A percentile compares a stretch with the other conserved stretches of the same genome.
These are phyloP conservation scores for Phytopythium aichiense DNA, from an alignment of 352 stramenopile species.

Conservation along the genomic window DNA sequence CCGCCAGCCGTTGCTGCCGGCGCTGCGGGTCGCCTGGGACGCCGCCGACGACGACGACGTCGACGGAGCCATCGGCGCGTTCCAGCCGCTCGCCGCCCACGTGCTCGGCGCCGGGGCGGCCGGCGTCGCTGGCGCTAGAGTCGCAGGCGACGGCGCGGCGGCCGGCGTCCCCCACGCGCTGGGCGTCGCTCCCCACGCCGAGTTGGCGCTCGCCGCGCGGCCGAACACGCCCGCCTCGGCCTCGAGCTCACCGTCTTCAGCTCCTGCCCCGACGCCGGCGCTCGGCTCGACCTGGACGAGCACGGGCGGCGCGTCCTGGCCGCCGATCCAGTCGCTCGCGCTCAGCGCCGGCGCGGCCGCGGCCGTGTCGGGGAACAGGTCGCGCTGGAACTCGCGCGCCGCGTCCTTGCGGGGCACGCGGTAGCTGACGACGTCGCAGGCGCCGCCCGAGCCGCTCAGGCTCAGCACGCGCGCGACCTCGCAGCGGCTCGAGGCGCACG, in stretches of 20 bases:
- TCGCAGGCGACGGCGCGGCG: slow-evolving; percentile 8
- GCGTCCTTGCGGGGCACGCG: slow-evolving; percentile 62
- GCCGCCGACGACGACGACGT: neutral
- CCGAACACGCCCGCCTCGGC: slow-evolving; percentile 31
- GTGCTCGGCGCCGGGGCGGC: slow-evolving; percentile 2
- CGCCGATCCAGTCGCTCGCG: slow-evolving; percentile 35
- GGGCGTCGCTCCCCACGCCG: neutral
- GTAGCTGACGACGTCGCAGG: slow-evolving; percentile 65
- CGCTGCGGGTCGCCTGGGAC: neutral
- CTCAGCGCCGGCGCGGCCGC: slow-evolving; percentile 33
- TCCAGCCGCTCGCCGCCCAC: slow-evolving; percentile 4
- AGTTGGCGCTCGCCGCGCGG: neutral
- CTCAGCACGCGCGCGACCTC: slow-evolving; percentile 68
- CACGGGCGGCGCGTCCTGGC: slow-evolving; percentile 37
- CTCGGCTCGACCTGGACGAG: slow-evolving; percentile 31
- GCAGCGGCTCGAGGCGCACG: slow-evolving; percentile 43
- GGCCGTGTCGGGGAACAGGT: slow-evolving; percentile 70
- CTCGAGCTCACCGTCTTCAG: slow-evolving; percentile 6
- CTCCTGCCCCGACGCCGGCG: slow-evolving; percentile 5
- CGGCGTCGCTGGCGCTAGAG: neutral
- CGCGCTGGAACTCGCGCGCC: slow-evolving; percentile 56
- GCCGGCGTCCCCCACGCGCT: slow-evolving; percentile 4
- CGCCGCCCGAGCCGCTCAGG: slow-evolving; percentile 32
- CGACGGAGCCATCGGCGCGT: slow-evolving; percentile 3
- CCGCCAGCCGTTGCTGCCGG: neutral